phyloP scores from a whole-genome alignment of 192 early-diverging fungal genomes.

The Coemansia sp. region DNA sequence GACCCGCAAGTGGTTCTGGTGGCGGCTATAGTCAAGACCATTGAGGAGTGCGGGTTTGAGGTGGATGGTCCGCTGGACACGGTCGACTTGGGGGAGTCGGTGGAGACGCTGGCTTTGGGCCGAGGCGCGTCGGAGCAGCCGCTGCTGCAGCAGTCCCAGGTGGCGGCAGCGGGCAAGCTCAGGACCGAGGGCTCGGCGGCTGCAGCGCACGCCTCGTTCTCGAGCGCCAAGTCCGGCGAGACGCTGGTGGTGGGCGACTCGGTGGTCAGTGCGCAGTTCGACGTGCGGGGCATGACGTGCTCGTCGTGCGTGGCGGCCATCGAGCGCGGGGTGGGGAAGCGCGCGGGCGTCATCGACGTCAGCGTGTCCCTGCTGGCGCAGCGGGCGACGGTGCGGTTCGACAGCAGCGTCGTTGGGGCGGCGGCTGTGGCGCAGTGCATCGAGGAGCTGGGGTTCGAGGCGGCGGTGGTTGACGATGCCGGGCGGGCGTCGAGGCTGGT shows the following conservation, averaged over 20 bases:
- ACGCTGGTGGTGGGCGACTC: slow-evolving; percentile 21
- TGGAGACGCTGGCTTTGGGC: slow-evolving; percentile 1
- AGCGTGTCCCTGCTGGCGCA: slow-evolving; percentile 86
- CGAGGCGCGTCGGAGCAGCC: neutral
- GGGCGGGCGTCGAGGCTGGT: slow-evolving; percentile 41
- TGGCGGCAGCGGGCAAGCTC: neutral
- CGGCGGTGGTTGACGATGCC: slow-evolving; percentile 55
- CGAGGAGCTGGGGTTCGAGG: slow-evolving; percentile 71
- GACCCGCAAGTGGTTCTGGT: slow-evolving; percentile 34
- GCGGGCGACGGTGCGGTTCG: slow-evolving; percentile 69
- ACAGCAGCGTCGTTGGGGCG: slow-evolving; percentile 48
- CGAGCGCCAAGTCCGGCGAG: slow-evolving; percentile 43
- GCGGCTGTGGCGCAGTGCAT: slow-evolving; percentile 63
- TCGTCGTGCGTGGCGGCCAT: slow-evolving; percentile 87
- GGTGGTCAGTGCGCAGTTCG: slow-evolving; percentile 50
- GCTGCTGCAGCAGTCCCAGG: neutral
- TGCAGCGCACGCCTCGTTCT: slow-evolving; percentile 48
- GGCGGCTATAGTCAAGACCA: slow-evolving; percentile 34
- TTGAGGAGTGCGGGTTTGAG: slow-evolving; percentile 69
- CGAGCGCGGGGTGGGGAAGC: slow-evolving; percentile 63
- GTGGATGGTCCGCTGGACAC: neutral
- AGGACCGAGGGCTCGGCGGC: slow-evolving; percentile 10
- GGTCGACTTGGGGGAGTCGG: neutral
- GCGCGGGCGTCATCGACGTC: slow-evolving; percentile 66
- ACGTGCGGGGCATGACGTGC: slow-evolving; percentile 94